Evolutionary conservation across 2,329 filamentous ascomycete genomes (phyloP), one percentile per base, ranked within the genome.

Genomic region (Neoscytalidium dimidiatum): DNA sequence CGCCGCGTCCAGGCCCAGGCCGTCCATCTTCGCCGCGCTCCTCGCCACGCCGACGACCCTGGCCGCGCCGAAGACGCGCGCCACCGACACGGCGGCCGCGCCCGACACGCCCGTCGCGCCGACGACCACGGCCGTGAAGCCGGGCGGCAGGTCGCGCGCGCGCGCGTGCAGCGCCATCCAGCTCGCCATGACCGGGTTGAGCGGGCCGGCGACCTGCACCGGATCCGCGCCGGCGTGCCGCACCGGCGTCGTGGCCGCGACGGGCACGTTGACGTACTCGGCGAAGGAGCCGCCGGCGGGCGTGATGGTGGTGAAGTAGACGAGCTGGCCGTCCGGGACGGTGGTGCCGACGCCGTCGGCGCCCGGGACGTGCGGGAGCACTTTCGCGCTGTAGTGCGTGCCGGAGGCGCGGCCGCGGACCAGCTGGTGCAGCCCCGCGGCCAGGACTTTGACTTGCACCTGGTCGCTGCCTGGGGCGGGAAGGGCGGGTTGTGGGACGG

Each of bases 91-190:
- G 0, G 85, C 85, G 0, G 85, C 72, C 3, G 78, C 76, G 0
- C 85, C 86, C 46, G 82, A 84, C 0, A 81, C 80, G 19, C 81
- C 83, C 0, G 85, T 86, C 0, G 79, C 85, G 0, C 85, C 85
- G 14, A 86, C 67, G 48, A 87, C 80, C 14, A 86, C 75, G 3
- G 82, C 81, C 3, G 78, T 81, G 69, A 84, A 86, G 4, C 76
- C 73, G 21, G 71, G 51, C 2, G 78, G 77, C 3, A 84, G 72
- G 5, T 74, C 68, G 4, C 66, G 68, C 0, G 80, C 80, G 5
- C 85, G 79, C 43, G 79, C 75, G 23, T 75, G 78, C 38, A 88
- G 74, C 4, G 84, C 85, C 84, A 88, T 85, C 85, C 85, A 88
- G 44, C 80, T 81, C 62, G 81, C 82, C 77, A 85, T 81, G 28